A percentile compares a stretch with the other conserved stretches of the same genome.
Conservation (phyloP, 2,329 filamentous ascomycete species). For the Phialophora chinensis region DNA sequence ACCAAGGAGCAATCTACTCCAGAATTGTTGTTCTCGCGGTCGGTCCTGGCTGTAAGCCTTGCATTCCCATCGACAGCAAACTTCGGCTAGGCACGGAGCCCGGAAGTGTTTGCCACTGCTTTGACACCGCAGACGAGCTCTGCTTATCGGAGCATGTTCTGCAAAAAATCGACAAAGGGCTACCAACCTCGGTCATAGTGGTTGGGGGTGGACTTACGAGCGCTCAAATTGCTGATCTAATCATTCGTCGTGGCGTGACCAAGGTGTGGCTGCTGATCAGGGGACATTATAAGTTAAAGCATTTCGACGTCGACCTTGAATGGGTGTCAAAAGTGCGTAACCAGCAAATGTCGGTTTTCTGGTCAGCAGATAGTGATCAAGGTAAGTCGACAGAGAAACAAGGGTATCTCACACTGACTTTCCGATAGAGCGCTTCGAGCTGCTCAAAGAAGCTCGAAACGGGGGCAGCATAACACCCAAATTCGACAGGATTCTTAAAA, state of each 20-base stretch:
- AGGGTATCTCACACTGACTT: slow-evolving; percentile 19
- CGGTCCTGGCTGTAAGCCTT: slow-evolving; percentile 65
- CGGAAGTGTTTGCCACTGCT: slow-evolving; percentile 64
- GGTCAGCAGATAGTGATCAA: slow-evolving; percentile 73
- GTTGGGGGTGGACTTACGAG: slow-evolving; percentile 78
- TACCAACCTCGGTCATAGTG: slow-evolving; percentile 64
- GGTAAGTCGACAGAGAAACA: slow-evolving; percentile 18
- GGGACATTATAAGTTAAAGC: slow-evolving; percentile 65
- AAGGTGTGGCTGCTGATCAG: slow-evolving; percentile 76
- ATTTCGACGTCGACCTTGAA: slow-evolving; percentile 75
- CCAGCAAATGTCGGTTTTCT: slow-evolving; percentile 75
- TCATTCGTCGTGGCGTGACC: slow-evolving; percentile 66
- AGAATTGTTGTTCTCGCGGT: slow-evolving; percentile 72
- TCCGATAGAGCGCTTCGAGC: slow-evolving; percentile 64
- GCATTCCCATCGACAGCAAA: slow-evolving; percentile 29
- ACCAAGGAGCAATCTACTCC: slow-evolving; percentile 58
- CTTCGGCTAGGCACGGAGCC: slow-evolving; percentile 8
- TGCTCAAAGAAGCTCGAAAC: slow-evolving; percentile 69
- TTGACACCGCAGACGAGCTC: slow-evolving; percentile 59
- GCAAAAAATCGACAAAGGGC: slow-evolving; percentile 56
- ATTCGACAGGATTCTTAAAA: slow-evolving; percentile 70
- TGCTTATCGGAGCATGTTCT: slow-evolving; percentile 63
- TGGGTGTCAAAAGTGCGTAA: slow-evolving; percentile 88
- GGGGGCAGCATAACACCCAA: slow-evolving; percentile 77
- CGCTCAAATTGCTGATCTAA: slow-evolving; percentile 73